phyloP scores from a whole-genome alignment of 176 grass and related monocot species.

The Hordeum vulgare region MorexV3_pseudomolecules_assembly NC_058520.1:621479966-621480465 shows the following conservation, averaged over 20 bases:
- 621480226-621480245: constrained; percentile 27
- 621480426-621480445: constrained; percentile 62
- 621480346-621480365: constrained; percentile 40
- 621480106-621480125: constrained; percentile 85
- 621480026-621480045: constrained; percentile 31
- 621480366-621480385: constrained; percentile 71
- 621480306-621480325: constrained; percentile 40
- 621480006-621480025: constrained; percentile 21
- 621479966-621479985: not conserved
- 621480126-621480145: constrained; percentile 79
- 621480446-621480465: constrained; percentile 32
- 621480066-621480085: constrained; percentile 68
- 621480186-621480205: constrained; percentile 44
- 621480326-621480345: constrained; percentile 52
- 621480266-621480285: constrained; percentile 39
- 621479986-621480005: not conserved
- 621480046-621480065: constrained; percentile 90
- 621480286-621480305: constrained; percentile 69
- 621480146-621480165: constrained; percentile 51
- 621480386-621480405: constrained; percentile 75
- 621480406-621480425: constrained; percentile 70
- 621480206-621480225: constrained; percentile 48
- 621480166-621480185: constrained; percentile 48
- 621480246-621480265: constrained; percentile 25
- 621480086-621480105: constrained; percentile 86